These are phyloP conservation scores for Prunus dulcis DNA, from an alignment of 306 rosid genomes.

Conservation along the genomic window DNA sequence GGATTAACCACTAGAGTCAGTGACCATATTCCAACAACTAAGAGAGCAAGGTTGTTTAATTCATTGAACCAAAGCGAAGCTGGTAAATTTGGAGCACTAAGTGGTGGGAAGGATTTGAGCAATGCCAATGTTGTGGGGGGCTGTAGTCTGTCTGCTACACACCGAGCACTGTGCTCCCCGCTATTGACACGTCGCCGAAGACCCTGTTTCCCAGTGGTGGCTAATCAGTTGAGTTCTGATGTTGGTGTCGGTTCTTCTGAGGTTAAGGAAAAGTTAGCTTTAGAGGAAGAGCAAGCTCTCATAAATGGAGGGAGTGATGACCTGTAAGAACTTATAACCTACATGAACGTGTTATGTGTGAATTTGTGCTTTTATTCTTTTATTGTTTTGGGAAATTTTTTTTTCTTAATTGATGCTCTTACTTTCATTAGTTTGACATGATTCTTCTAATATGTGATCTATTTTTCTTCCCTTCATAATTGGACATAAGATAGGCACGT, in stretches of 20 bases:
- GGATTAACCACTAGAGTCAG: constrained; percentile 17
- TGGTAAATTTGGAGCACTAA: constrained; percentile 8
- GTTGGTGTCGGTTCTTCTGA: constrained; percentile 29
- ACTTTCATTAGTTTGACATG: background rate
- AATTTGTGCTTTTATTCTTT: background rate
- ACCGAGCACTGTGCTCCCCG: constrained; percentile 4
- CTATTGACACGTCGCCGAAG: constrained; percentile 34
- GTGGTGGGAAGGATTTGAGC: constrained; percentile 25
- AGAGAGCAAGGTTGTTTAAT: constrained; percentile 11
- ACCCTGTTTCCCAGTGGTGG: constrained; percentile 18
- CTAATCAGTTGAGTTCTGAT: constrained; percentile 39
- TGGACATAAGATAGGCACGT: background rate
- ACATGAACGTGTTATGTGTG: constrained; percentile 4
- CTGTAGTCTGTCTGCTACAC: constrained; percentile 17
- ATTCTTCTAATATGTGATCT: background rate
- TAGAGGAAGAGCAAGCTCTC: constrained; percentile 26
- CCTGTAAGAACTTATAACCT: constrained; percentile 39
- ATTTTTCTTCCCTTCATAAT: background rate
- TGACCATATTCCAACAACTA: constrained; percentile 7
- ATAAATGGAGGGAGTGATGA: constrained; percentile 23
- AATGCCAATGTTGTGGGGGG: constrained; percentile 22
- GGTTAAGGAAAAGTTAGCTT: constrained; percentile 33
- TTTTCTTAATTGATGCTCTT: background rate
- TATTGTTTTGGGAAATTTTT: background rate
- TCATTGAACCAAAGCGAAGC: constrained; percentile 3